Percentiles rank a stretch among this genome's conserved stretches.
phyloP scores from a whole-genome alignment of 106 monocot genomes.

The Posidonia australis region DNA sequence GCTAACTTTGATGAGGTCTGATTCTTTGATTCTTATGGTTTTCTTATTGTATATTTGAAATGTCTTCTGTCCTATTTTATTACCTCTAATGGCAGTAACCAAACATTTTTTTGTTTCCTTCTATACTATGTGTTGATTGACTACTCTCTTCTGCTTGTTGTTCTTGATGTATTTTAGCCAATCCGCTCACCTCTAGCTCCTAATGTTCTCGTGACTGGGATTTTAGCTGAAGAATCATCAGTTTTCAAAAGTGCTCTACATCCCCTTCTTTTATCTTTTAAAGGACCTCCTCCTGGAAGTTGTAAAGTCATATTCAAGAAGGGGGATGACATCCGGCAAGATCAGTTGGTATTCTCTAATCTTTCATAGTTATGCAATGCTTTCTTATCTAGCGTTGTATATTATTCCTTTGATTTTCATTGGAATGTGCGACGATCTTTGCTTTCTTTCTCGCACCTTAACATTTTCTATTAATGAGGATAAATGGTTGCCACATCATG shows the following conservation, averaged over 20 bases:
- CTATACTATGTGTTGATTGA: not conserved
- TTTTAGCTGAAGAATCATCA: slow-evolving; percentile 80
- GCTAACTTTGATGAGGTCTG: slow-evolving; percentile 93
- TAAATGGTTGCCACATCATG: no score
- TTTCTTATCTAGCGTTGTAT: not conserved
- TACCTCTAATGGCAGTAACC: no score
- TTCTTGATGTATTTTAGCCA: slow-evolving; percentile 43
- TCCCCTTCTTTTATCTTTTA: slow-evolving; percentile 81
- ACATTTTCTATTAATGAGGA: not conserved
- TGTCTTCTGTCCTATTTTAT: not conserved
- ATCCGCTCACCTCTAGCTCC: slow-evolving; percentile 87
- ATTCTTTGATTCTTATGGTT: not conserved
- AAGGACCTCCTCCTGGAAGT: slow-evolving; percentile 59
- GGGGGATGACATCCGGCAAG: slow-evolving; percentile 97
- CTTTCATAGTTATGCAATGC: not conserved
- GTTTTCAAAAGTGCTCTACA: slow-evolving; percentile 90
- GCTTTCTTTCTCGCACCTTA: not conserved
- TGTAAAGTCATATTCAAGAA: slow-evolving; percentile 95
- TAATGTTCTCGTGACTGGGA: slow-evolving; percentile 69
- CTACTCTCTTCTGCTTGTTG: not conserved
- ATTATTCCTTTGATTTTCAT: not conserved
- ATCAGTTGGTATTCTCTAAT: slow-evolving; percentile 61
- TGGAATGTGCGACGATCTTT: not conserved
- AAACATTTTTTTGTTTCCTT: not conserved
- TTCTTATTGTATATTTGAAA: slow-evolving; percentile 3